Conservation (phyloP, 2,329 filamentous ascomycete genomes). For the Balansia obtecta region DNA sequence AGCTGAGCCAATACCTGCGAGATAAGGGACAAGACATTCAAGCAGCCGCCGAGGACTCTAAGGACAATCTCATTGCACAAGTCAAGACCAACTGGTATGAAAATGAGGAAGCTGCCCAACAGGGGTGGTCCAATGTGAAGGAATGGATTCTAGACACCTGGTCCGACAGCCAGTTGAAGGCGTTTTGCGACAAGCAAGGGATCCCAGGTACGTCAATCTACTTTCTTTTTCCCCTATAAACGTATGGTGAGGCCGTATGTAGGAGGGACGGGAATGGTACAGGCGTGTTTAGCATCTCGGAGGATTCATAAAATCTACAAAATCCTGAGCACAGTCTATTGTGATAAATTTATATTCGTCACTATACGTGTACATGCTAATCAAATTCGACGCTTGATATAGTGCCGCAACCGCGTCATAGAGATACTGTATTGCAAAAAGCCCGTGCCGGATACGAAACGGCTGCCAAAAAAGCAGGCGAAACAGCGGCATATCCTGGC, state of each 20-base stretch:
- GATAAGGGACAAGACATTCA: conserved; percentile 59
- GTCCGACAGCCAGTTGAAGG: conserved; percentile 86
- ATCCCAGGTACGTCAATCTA: conserved; percentile 47
- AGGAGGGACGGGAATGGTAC: too few relatives aligned
- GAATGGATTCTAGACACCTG: conserved; percentile 95
- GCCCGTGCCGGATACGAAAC: conserved; percentile 72
- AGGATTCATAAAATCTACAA: too few relatives aligned
- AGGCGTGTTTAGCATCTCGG: too few relatives aligned
- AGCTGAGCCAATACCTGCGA: conserved; percentile 56
- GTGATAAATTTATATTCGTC: too few relatives aligned
- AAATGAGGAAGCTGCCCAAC: conserved; percentile 61
- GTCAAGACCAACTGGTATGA: conserved; percentile 69
- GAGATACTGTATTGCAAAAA: conserved; percentile 68
- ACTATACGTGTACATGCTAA: too few relatives aligned
- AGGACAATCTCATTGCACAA: conserved; percentile 54
- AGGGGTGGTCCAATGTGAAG: conserved; percentile 59
- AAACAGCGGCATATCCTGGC: conserved; percentile 77
- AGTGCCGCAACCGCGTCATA: conserved; percentile 75
- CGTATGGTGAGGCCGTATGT: too few relatives aligned
- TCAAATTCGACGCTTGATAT: background rate
- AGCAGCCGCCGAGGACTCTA: conserved; percentile 52
- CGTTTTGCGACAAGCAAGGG: conserved; percentile 78
- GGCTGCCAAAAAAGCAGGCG: conserved; percentile 59
- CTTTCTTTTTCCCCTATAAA: too few relatives aligned
- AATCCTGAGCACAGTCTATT: too few relatives aligned